Evolutionary conservation across 257 asterid species (phyloP), one percentile per base, ranked within the genome.

Genomic region (Gentiana dahurica): DNA sequence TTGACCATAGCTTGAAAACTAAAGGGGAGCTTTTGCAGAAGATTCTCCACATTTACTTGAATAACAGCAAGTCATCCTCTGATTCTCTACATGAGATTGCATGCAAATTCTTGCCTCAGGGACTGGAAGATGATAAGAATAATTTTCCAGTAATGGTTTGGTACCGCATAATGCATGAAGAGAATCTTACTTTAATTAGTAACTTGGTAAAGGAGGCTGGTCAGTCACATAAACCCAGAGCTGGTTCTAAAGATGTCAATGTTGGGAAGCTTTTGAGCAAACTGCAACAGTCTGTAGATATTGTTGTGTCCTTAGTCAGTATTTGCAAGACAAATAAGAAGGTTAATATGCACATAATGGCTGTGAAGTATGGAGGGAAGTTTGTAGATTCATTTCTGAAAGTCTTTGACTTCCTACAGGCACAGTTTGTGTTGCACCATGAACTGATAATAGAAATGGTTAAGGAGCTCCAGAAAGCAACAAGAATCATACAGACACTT

Each of bases 81-180:
- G 84, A 82, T 78, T 73, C 83, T 61, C 74, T 87, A 47, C 65
- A 66, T 72, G 93, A 80, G 69, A 81, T 87, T 66, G 95, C 85
- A 51, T 75, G 93, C 79, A 75, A 81, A 52, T 64, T 82, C 58
- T 74, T 82, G 57, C 85, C 93, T 65, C 82, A 82, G 96, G 71
- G 75, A 50, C 67, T n/a, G 58, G 82, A 66, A 65, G 89, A 76
- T 67, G 79, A 61, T 62, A 68, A 57, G 65, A 68, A 53, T 58
- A 52, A 68, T 65, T 82, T 84, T 69, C 89, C 93, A 55, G 71
- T 82, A 44, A 83, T 84, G 57, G 73, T 83, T 72, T 87, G 95
- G 92, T 87, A 80, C 65, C 75, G 93, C 50, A 93, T 84, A 57
- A 61, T 87, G 96, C 96, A 84, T 56, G 95, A 84, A 76, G 89